Evolutionary conservation across 2,329 filamentous ascomycete genomes (phyloP), one percentile per base, ranked within the genome.

Genomic region (Simplicillium aogashimaense): DNA sequence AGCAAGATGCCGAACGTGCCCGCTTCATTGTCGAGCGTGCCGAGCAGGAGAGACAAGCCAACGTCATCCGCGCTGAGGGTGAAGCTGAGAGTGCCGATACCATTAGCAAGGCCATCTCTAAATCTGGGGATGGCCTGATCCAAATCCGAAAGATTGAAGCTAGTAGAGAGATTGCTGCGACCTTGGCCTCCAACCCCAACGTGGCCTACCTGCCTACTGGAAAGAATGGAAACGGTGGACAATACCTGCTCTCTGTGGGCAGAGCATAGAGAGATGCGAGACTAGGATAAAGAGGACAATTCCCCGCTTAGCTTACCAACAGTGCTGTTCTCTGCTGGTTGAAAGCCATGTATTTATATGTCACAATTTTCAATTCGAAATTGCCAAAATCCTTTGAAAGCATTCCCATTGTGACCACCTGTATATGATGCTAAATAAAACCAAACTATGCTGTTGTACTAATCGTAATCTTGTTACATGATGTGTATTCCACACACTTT

Each of bases 11-110:
- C 48, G 92, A 98, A 75, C 79, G 92, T 50, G 92, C 92, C 37
- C 79, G 92, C 50, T 98, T 98, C 72, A 94, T 98, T 53, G 92
- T 98, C 61, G 92, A 98, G 76, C 87, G 87, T 64, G 92, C 92
- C 45, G 92, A 98, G 76, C 92, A 98, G 72, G 92, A 98, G 72
- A 78, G 92, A 55, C 92, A 98, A 70, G 92, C 92, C 53, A 97
- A 92, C 68, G 92, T 98, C 56, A 98, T 98, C 65, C 80, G 92
- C 42, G 92, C 92, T 39, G 92, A 98, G 76, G 92, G 92, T 60
- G 92, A 98, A 68, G 90, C 90, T 51, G 90, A 97, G 76, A 86
- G 83, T 55, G 92, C 92, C 37, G 92, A 98, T 41, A 94, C 88
- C 48, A 97, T 98, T 61, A 83, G 79, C 66, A 92, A 83, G 70